Base-by-base conservation (phyloP, 345 rosid genomes). In the Aquilaria malaccensis region DNA sequence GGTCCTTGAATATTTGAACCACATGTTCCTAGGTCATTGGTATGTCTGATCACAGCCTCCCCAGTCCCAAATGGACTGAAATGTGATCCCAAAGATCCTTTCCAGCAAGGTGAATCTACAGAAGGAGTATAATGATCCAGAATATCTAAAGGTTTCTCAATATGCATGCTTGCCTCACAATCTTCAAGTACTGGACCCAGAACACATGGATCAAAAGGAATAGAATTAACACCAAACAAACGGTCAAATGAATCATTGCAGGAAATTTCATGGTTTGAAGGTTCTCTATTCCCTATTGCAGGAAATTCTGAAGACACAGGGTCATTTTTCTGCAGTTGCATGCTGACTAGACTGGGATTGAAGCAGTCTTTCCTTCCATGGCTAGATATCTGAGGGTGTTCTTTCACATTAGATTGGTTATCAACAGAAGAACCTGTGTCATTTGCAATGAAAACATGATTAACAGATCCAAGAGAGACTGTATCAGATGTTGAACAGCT, bases 61-160 rank as follows among this genome's bases (percentile, higher is more conserved):
- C 70, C 68, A 70, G 66, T 57, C 70, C 74, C 72, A 58, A 61
- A 68, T 52, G 72, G 67, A 55, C 74, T 67, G 62, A 56, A 63
- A 66, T 59, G 74, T 56, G 79, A 68, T 63, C 67, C 64, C 2
- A 70, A 69, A 64, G 81, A 85, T 66, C 81, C 85, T 71, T 57
- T 80, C 76, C 79, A 83, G 80, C 83, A 81, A 29, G 83, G 85
- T 33, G 87, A 81, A 68, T 72, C 94, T 76, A 70, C 77, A 56
- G 75, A 65, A 69, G 50, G 81, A 65, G 60, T 55, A 66, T 47
- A 63, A 67, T 73, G 69, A 77, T 80, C 85, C 10, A 75, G 55
- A 70, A 55, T 69, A 46, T 85, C 82, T 7, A 74, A 68, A 60
- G 71, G 53, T 61, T 70, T 76, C 56, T 80, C 82, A 54, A 59